Conservation (phyloP, 2,329 filamentous ascomycete genomes). For the Fusarium sarcochroum region DNA sequence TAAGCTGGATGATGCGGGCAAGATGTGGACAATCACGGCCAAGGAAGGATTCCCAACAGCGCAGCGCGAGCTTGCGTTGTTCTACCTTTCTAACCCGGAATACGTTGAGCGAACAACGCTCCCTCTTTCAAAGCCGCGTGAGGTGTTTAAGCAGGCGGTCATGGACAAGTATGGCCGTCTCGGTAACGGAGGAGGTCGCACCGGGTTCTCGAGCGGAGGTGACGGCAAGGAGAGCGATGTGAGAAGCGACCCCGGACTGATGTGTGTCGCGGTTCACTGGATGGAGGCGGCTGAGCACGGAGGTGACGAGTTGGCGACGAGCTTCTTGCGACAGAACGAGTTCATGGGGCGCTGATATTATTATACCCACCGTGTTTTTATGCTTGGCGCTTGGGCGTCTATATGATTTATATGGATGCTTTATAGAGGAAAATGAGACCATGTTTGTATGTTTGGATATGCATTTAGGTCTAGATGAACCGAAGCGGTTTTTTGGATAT, state of each 20-base stretch:
- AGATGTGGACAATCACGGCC: slow-evolving; percentile 93
- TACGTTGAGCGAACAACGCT: slow-evolving; percentile 84
- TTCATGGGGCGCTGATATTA: slow-evolving; percentile 46
- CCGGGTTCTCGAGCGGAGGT: slow-evolving; percentile 42
- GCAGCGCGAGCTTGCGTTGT: slow-evolving; percentile 91
- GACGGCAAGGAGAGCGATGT: slow-evolving; percentile 61
- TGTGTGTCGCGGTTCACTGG: slow-evolving; percentile 97
- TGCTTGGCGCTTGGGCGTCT: slow-evolving; percentile 40
- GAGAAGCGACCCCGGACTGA: slow-evolving; percentile 84
- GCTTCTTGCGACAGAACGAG: slow-evolving; percentile 80
- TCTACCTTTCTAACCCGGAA: slow-evolving; percentile 93
- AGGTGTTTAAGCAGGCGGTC: slow-evolving; percentile 91
- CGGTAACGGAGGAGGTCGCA: slow-evolving; percentile 43
- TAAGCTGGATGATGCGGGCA: slow-evolving; percentile 83
- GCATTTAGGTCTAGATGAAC: slow-evolving; percentile 24
- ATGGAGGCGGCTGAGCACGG: slow-evolving; percentile 91
- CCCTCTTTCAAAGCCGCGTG: slow-evolving; percentile 85
- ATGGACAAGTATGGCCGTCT: slow-evolving; percentile 76
- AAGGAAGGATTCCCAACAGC: slow-evolving; percentile 88
- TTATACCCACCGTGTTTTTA: slow-evolving; percentile 48
- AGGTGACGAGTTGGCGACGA: slow-evolving; percentile 87
- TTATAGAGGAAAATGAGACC: slow-evolving; percentile 24
- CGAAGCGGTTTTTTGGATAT: slow-evolving; percentile 11
- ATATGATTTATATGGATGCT: slow-evolving; percentile 26
- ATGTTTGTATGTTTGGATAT: slow-evolving; percentile 8